A percentile compares a stretch with the other conserved stretches of the same genome.
These are phyloP conservation scores for Leishmania braziliensis DNA, from an alignment of 208 protist species.

Conservation along the genomic window DNA sequence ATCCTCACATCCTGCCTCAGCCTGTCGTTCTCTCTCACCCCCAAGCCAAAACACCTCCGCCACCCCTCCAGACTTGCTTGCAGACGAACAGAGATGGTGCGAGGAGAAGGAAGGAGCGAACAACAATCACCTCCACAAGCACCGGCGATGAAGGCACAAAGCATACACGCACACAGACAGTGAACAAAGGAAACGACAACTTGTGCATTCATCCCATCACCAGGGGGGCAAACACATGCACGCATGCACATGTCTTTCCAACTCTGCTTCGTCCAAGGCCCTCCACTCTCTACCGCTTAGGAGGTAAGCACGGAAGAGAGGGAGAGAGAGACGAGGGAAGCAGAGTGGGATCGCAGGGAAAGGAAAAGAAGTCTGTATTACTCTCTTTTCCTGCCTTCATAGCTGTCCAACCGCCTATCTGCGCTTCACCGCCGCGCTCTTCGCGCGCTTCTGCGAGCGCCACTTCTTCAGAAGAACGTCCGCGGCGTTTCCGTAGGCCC, in stretches of 20 bases:
- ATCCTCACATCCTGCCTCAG: neutral
- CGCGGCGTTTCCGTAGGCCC: conserved; percentile 66
- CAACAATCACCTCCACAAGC: neutral
- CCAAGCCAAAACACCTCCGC: neutral
- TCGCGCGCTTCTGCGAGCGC: conserved; percentile 37
- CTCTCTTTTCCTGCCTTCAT: neutral
- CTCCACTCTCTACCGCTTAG: neutral
- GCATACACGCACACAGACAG: neutral
- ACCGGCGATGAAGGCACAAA: neutral
- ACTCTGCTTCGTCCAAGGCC: neutral
- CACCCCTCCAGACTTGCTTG: neutral
- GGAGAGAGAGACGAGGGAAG: neutral
- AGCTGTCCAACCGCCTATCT: neutral
- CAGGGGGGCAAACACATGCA: neutral
- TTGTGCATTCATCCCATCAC: neutral
- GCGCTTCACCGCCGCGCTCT: conserved; percentile 17
- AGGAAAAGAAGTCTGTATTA: neutral
- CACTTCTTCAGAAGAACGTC: conserved; percentile 66
- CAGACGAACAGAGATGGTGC: neutral
- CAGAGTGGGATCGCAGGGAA: neutral
- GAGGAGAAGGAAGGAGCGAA: neutral
- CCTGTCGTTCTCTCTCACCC: neutral
- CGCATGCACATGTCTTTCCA: neutral
- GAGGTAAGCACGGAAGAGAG: neutral
- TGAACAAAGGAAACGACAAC: neutral